These are phyloP conservation scores for Pseudocercospora fijiensis DNA, from an alignment of 2,329 filamentous ascomycete genomes.

Conservation along the genomic window DNA sequence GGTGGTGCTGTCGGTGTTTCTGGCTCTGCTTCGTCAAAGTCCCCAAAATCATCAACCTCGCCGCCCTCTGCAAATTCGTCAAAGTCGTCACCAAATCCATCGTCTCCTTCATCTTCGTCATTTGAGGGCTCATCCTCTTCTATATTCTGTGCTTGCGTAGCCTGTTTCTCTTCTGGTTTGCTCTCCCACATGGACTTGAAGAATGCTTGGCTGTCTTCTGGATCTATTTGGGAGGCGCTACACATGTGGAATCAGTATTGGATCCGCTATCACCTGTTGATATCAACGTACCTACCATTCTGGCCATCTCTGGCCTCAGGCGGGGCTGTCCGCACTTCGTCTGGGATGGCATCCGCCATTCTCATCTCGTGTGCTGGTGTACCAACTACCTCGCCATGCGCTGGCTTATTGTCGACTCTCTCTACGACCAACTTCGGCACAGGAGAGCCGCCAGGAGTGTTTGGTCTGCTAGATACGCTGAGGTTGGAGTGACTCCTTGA, in stretches of 20 bases:
- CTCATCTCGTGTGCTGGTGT: slow-evolving; percentile 58
- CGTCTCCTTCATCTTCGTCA: slow-evolving; percentile 60
- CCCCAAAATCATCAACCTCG: slow-evolving; percentile 51
- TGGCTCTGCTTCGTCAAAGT: slow-evolving; percentile 49
- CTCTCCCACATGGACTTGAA: slow-evolving; percentile 38
- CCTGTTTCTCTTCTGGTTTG: slow-evolving; percentile 21
- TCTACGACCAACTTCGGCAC: slow-evolving; percentile 62
- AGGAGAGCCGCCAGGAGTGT: slow-evolving; percentile 53
- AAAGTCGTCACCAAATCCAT: slow-evolving; percentile 70
- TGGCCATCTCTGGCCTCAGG: slow-evolving; percentile 50
- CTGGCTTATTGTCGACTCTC: slow-evolving; percentile 58
- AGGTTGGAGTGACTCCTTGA: slow-evolving; percentile 35
- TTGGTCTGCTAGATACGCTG: slow-evolving; percentile 46
- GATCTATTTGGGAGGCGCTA: slow-evolving; percentile 39
- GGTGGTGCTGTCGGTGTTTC: slow-evolving; percentile 30
- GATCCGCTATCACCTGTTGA: neutral
- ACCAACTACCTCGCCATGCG: slow-evolving; percentile 62
- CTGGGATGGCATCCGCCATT: slow-evolving; percentile 59
- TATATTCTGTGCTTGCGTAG: slow-evolving; percentile 14
- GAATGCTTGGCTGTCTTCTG: slow-evolving; percentile 35
- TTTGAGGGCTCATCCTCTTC: slow-evolving; percentile 48
- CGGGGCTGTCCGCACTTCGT: slow-evolving; percentile 54
- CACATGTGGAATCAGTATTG: slow-evolving; percentile 10
- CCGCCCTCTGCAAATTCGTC: slow-evolving; percentile 59
- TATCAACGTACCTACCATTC: slow-evolving; percentile 57